A percentile compares a stretch with the other conserved stretches of the same genome.
These are phyloP conservation scores for Teunomyces barrocoloradensis DNA, from an alignment of 805 yeast species.

Conservation along the genomic window DNA sequence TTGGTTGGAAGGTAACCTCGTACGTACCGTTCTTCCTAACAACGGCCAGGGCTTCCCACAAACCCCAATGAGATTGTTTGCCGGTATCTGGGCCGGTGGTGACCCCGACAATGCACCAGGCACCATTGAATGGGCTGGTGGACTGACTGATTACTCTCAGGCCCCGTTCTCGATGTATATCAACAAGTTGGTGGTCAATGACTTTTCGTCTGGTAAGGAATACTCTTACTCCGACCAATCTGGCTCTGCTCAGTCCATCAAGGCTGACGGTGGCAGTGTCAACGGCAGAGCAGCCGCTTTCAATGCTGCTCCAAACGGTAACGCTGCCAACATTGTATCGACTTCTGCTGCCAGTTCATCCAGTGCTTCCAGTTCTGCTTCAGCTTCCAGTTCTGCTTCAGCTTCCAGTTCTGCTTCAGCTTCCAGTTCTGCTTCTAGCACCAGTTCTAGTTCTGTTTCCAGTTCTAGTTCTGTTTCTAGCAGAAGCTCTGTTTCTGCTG, in stretches of 20 bases:
- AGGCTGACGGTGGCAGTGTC: slow-evolving; percentile 55
- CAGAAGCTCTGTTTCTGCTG: neutral
- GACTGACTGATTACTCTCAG: slow-evolving; percentile 57
- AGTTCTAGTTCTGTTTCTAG: neutral
- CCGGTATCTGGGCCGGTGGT: slow-evolving; percentile 85
- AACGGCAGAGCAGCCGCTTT: slow-evolving; percentile 56
- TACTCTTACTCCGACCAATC: slow-evolving; percentile 49
- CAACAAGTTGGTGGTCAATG: slow-evolving; percentile 57
- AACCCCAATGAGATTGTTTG: slow-evolving; percentile 73
- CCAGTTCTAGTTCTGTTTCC: neutral
- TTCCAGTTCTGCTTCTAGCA: slow-evolving; percentile 14
- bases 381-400: slow-evolving; percentile 4
- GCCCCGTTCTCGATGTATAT: slow-evolving; percentile 72
- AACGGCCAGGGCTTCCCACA: slow-evolving; percentile 78
- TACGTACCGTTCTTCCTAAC: slow-evolving; percentile 59
- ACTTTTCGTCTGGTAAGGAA: slow-evolving; percentile 60
- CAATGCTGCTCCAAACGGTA: slow-evolving; percentile 33
- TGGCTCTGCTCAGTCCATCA: slow-evolving; percentile 61
- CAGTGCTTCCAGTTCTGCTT: slow-evolving; percentile 8
- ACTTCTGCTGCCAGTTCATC: slow-evolving; percentile 13
- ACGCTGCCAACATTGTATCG: slow-evolving; percentile 19
- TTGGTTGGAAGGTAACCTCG: slow-evolving; percentile 66
- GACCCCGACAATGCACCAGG: slow-evolving; percentile 63
- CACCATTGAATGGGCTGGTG: slow-evolving; percentile 84
- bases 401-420: slow-evolving; percentile 1